Evolutionary conservation across 768 basidiomycete genomes (phyloP).

Genomic region (Lentinula aciculospora): DNA sequence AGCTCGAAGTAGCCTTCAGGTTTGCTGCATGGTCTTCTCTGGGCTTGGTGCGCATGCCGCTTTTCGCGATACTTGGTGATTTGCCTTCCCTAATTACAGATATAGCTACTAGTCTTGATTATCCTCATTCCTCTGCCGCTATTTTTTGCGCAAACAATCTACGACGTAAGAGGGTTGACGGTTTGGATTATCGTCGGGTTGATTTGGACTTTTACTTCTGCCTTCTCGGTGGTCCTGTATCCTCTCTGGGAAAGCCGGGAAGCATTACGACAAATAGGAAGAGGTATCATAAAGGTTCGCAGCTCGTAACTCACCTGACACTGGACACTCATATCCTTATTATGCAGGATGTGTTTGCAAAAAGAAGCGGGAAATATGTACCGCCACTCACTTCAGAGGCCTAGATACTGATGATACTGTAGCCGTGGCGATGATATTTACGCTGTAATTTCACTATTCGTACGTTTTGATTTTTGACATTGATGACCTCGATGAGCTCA

Average conservation of each 20-base stretch:
- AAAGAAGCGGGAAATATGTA: neutral
- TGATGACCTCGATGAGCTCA: neutral
- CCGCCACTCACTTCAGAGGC: slow-evolving; percentile 9
- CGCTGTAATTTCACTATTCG: no score
- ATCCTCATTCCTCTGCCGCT: slow-evolving; percentile 80
- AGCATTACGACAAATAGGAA: slow-evolving; percentile 53
- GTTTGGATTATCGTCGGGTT: slow-evolving; percentile 83
- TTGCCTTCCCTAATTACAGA: slow-evolving; percentile 2
- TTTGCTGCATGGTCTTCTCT: slow-evolving; percentile 79
- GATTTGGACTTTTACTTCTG: slow-evolving; percentile 77
- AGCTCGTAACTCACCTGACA: neutral
- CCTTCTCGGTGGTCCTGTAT: slow-evolving; percentile 73
- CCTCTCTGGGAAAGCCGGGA: slow-evolving; percentile 81
- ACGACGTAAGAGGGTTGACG: slow-evolving; percentile 54
- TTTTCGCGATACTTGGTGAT: neutral
- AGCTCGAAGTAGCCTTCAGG: slow-evolving; percentile 66
- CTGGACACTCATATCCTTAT: neutral
- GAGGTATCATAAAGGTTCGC: slow-evolving; percentile 61
- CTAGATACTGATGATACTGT: neutral
- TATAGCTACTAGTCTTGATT: slow-evolving; percentile 56
- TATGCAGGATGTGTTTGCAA: slow-evolving; percentile 4
- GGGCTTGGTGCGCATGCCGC: slow-evolving; percentile 40
- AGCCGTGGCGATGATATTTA: neutral
- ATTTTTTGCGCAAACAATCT: slow-evolving; percentile 78
- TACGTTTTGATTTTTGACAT: neutral